These are phyloP conservation scores for Anisodus tanguticus DNA, from an alignment of 257 asterid species.

Conservation along the genomic window DNA sequence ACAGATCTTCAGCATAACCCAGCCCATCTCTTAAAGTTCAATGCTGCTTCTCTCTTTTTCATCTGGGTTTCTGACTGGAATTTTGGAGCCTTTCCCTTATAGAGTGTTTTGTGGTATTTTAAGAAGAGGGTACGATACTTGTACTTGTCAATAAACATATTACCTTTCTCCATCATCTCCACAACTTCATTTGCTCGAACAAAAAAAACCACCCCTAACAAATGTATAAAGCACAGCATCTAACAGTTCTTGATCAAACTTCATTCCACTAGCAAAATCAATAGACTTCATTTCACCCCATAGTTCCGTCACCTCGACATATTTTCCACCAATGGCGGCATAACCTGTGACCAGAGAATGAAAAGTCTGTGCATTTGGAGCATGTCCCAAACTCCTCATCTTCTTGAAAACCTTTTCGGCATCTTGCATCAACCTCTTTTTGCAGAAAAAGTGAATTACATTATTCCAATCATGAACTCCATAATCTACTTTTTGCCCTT, in stretches of 20 bases:
- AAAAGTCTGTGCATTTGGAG: constrained; percentile 87
- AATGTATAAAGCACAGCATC: constrained; percentile 87
- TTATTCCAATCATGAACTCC: constrained; percentile 95
- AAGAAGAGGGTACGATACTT: constrained; percentile 76
- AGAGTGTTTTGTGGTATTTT: constrained; percentile 78
- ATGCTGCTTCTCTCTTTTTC: constrained; percentile 81
- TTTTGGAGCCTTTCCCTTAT: constrained; percentile 78
- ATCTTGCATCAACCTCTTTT: constrained; percentile 83
- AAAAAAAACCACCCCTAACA: constrained; percentile 87
- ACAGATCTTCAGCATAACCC: constrained; percentile 54
- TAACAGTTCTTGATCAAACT: constrained; percentile 81
- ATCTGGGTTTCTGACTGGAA: constrained; percentile 81
- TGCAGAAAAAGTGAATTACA: constrained; percentile 89
- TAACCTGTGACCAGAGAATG: constrained; percentile 89
- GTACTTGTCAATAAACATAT: constrained; percentile 84
- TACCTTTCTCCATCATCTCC: constrained; percentile 74
- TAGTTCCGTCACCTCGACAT: constrained; percentile 79
- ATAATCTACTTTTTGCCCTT: constrained; percentile 59
- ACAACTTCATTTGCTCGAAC: constrained; percentile 79
- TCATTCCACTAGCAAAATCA: constrained; percentile 63
- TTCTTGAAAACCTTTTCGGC: constrained; percentile 92
- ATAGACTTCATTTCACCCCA: constrained; percentile 95
- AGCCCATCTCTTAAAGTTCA: constrained; percentile 80
- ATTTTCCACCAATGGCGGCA: constrained; percentile 83
- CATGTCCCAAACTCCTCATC: constrained; percentile 78